Evolutionary conservation across 352 stramenopile species (phyloP), one percentile per base, ranked within the genome.

Genomic region (Pythium brachiatum): DNA sequence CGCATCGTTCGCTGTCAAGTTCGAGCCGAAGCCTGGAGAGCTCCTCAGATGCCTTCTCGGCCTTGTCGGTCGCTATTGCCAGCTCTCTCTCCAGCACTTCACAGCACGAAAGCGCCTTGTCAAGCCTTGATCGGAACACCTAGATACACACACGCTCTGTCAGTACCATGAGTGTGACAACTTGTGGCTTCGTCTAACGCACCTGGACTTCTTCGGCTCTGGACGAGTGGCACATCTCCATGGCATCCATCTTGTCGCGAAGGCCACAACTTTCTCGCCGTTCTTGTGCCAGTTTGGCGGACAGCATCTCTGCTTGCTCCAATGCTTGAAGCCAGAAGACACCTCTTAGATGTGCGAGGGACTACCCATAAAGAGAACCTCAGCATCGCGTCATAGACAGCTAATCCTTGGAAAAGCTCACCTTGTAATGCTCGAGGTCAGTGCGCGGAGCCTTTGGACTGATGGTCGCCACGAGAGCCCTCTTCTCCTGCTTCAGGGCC

Each of bases 371-470:
- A 4, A 20, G 7, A 50, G 53, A 6, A 23, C 27, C 2, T 27
- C n/a, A 50, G 9, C 26, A 44, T 26, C 23, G 12, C 12, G 8
- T 39, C 41, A 48, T 16, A 48, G 2, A 26, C 1, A 55, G 41
- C n/a, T n/a, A n/a, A 5, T 41, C 34, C 27, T 3, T 36, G 9
- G 20, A 18, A 15, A 43, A 21, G 48, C 60, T 15, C 20, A 73
- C 66, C 55, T 69, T 73, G 52, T 73, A 73, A 27, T 73, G 66
- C n/a, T 73, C 66, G 34, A 73, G 34, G 26, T 73, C 66, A 20
- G 60, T 69, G n/a, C 66, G 51, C 13, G 66, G 66, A 16, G 57
- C 57, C 36, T 47, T 62, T 13, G 66, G 60, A 34, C 66, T 66
- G 23, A 73, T 73, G 1, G 66, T 58, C 11, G 66, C 36, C 3